These are phyloP conservation scores for Beta corolliflora DNA, from an alignment of 179 eudicot genomes.

Conservation along the genomic window DNA sequence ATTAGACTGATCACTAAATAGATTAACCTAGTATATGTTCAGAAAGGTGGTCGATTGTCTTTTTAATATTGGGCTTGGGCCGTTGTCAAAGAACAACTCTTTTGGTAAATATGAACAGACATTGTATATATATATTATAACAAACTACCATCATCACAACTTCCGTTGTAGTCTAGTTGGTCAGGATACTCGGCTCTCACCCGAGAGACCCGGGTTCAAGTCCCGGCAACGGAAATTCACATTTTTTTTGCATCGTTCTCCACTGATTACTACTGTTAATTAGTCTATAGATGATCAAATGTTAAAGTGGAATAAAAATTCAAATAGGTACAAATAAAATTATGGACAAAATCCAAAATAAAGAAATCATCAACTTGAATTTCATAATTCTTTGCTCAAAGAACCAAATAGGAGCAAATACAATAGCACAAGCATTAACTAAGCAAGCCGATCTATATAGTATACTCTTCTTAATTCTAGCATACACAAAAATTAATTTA, in stretches of 20 bases:
- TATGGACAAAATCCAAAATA: background rate
- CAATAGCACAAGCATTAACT: background rate
- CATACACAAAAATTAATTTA: conserved; percentile 9
- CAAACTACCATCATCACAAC: background rate
- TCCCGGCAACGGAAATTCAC: conserved; percentile 86
- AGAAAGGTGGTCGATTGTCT: no score
- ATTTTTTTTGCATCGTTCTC: background rate
- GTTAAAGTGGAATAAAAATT: background rate
- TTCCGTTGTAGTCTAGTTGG: conserved; percentile 99
- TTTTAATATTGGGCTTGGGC: no score
- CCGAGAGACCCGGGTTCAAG: conserved; percentile 98
- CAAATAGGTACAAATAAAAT: background rate
- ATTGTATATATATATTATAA: conserved; percentile 22
- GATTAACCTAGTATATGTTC: no score
- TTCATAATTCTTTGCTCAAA: background rate
- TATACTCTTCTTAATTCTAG: background rate
- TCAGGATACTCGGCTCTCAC: conserved; percentile 99
- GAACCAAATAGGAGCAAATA: no score
- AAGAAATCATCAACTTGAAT: background rate
- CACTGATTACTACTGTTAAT: no score
- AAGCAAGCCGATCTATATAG: background rate
- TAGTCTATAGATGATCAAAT: no score
- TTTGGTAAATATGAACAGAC: conserved; percentile 31
- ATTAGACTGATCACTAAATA: no score
- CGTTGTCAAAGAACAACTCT: background rate